These are phyloP conservation scores for Komagataella phaffii DNA, from an alignment of 805 yeast genomes.

Conservation along the genomic window DNA sequence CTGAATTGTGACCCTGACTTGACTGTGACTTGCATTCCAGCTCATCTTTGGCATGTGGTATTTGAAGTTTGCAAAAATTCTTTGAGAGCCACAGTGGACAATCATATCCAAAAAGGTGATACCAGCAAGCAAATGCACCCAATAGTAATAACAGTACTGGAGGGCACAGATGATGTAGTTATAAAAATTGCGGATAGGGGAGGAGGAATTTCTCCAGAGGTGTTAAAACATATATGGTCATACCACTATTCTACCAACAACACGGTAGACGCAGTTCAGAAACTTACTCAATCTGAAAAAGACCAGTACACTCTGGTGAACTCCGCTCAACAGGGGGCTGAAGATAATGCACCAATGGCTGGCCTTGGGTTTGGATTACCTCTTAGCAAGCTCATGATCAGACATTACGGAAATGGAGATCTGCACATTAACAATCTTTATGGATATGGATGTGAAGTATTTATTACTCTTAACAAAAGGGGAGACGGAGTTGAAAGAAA, in stretches of 20 bases:
- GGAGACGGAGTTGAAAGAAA: background rate
- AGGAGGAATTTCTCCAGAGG: slow-evolving; percentile 12
- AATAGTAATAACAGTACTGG: slow-evolving; percentile 2
- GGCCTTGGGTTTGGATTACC: slow-evolving; percentile 22
- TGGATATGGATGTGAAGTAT: slow-evolving; percentile 13
- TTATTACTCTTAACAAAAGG: background rate
- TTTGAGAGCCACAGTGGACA: slow-evolving; percentile 13
- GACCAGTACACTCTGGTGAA: slow-evolving; percentile 2
- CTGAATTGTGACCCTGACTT: background rate
- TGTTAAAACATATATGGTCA: slow-evolving; percentile 14
- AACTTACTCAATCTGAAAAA: background rate
- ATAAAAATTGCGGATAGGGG: slow-evolving; percentile 16
- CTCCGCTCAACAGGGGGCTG: slow-evolving; percentile 5
- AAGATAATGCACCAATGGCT: slow-evolving; percentile 13
- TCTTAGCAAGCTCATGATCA: slow-evolving; percentile 13
- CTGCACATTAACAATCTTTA: slow-evolving; percentile 9
- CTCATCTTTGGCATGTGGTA: slow-evolving; percentile 16
- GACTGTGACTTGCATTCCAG: slow-evolving; percentile 12
- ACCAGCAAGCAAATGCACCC: slow-evolving; percentile 8
- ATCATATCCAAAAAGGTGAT: slow-evolving; percentile 1
- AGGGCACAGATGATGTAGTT: background rate
- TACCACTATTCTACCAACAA: slow-evolving; percentile 16
- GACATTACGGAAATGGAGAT: slow-evolving; percentile 12
- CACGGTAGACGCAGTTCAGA: background rate
- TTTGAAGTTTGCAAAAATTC: slow-evolving; percentile 18